Evolutionary conservation across 768 basidiomycete genomes (phyloP).

Genomic region (Auriculariales sp.): DNA sequence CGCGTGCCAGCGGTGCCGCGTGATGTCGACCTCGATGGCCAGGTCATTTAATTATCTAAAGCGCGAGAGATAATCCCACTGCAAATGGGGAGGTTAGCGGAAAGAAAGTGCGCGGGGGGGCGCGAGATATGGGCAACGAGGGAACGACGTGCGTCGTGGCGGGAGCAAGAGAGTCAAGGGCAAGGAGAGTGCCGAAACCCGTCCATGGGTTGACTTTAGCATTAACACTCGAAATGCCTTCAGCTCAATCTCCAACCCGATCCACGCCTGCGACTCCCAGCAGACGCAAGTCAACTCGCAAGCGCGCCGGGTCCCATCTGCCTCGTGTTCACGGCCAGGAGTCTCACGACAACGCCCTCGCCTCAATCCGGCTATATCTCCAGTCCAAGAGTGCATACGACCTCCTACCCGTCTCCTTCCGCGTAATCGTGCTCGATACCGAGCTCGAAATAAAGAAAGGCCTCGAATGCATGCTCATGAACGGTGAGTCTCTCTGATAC

Average conservation of each 20-base stretch:
- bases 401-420: constrained; percentile 92
- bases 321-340: constrained; percentile 38
- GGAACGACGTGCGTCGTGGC: too few species aligned
- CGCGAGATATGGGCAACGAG: too few species aligned
- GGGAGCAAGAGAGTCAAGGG: too few species aligned
- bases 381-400: constrained; percentile 82
- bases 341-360: constrained; percentile 53
- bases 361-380: constrained; percentile 67
- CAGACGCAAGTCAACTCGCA: constrained; percentile 42
- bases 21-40: too few species aligned
- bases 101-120: too few species aligned
- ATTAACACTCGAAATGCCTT: constrained; percentile 5
- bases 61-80: too few species aligned
- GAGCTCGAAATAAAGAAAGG: constrained; percentile 94
- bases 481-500: constrained; percentile 33
- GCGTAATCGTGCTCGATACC: constrained; percentile 92
- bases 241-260: constrained; percentile 3
- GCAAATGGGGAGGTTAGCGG: too few species aligned
- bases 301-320: constrained; percentile 44
- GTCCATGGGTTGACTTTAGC: too few species aligned
- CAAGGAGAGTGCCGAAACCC: too few species aligned
- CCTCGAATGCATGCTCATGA: constrained; percentile 69
- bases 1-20: too few species aligned
- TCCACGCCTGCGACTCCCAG: constrained; percentile 18
- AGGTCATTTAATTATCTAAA: too few species aligned